A percentile compares a stretch with the other conserved stretches of the same genome.
Evolutionary conservation across 139 green algal species (phyloP).

Genomic region (Pleodorina starrii): DNA sequence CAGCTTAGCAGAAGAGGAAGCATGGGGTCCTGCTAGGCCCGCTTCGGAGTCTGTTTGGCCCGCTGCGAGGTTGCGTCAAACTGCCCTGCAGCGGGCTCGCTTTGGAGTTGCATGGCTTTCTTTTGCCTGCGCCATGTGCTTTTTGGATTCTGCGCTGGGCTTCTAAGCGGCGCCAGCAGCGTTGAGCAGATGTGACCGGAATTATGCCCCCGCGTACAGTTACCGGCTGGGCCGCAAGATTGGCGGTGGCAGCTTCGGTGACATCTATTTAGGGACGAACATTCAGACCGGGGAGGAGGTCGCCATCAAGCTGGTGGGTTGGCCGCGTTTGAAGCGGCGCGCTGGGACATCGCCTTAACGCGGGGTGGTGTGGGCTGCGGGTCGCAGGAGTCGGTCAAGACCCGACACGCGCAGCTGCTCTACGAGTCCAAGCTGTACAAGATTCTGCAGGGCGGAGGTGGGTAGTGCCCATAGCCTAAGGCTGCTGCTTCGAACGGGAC

Average conservation of each 20-base stretch:
- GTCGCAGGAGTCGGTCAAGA: slow-evolving; percentile 89
- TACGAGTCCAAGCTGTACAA: slow-evolving; percentile 98
- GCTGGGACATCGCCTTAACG: background rate
- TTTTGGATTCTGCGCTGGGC: background rate
- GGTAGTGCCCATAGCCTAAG: slow-evolving; percentile 17
- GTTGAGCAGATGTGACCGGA: background rate
- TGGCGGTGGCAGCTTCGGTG: slow-evolving; percentile 62
- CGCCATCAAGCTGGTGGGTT: slow-evolving; percentile 98
- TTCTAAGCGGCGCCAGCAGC: background rate
- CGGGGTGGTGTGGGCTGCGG: background rate
- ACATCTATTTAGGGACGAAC: slow-evolving; percentile 90
- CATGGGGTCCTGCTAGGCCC: background rate
- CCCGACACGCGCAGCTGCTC: slow-evolving; percentile 93
- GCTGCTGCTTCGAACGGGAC: slow-evolving; percentile 1
- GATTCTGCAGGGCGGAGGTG: slow-evolving; percentile 94
- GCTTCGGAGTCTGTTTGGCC: background rate
- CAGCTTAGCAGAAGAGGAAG: slow-evolving; percentile 59
- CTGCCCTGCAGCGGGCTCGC: background rate
- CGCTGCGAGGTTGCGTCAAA: background rate
- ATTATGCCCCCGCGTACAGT: slow-evolving; percentile 40
- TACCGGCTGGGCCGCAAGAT: slow-evolving; percentile 67
- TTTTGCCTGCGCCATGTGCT: background rate
- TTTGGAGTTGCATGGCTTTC: background rate
- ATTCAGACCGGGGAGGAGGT: slow-evolving; percentile 98
- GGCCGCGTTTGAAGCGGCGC: background rate